Percentiles rank a stretch among this genome's conserved stretches.
These are phyloP conservation scores for Potentilla sterilis DNA, from an alignment of 306 rosid genomes.

Conservation along the genomic window DNA sequence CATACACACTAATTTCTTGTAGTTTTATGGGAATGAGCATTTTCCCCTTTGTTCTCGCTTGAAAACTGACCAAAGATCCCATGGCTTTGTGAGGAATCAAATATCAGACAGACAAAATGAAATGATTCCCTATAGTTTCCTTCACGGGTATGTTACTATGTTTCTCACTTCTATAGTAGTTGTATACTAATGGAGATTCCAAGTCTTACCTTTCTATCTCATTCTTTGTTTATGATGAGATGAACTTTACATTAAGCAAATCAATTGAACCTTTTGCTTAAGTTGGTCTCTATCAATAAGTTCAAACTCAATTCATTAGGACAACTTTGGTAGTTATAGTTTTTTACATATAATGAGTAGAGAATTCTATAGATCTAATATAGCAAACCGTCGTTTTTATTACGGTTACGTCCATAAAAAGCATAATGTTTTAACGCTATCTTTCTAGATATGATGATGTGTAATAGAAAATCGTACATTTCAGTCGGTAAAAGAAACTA, in stretches of 20 bases:
- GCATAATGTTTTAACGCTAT: too few relatives aligned
- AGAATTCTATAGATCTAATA: too few relatives aligned
- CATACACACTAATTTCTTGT: background rate
- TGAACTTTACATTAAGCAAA: background rate
- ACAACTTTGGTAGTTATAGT: background rate
- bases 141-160: background rate
- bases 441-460: too few relatives aligned
- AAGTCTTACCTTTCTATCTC: background rate
- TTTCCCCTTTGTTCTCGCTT: conserved; percentile 2
- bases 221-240: background rate
- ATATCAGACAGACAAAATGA: conserved; percentile 1
- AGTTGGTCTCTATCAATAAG: background rate
- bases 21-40: conserved; percentile 16
- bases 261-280: background rate
- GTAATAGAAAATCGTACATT: too few relatives aligned
- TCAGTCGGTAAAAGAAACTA: too few relatives aligned
- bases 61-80: conserved; percentile 2
- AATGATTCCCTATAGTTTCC: background rate
- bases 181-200: too few relatives aligned
- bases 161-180: background rate
- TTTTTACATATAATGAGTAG: too few relatives aligned
- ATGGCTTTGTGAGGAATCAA: background rate
- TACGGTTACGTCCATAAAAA: too few relatives aligned
- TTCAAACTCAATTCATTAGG: too few relatives aligned
- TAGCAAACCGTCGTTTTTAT: too few relatives aligned